Evolutionary conservation across 2,329 filamentous ascomycete genomes (phyloP).

Genomic region (Juglanconis oblonga): DNA sequence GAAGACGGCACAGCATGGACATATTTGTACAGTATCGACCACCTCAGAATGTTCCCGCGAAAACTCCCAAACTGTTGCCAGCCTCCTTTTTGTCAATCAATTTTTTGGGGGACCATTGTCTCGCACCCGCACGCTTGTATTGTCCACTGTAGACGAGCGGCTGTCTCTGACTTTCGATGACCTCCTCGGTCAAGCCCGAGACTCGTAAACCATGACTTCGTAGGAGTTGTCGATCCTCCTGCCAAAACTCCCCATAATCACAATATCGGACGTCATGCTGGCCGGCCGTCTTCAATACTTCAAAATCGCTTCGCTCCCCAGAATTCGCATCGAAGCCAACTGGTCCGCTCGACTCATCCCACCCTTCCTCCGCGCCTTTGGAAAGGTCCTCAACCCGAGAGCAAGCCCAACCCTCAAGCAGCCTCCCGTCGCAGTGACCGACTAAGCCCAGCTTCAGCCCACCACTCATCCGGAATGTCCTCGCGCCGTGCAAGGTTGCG

Average conservation of each 20-base stretch:
- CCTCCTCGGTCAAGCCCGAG: neutral
- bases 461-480: slow-evolving; percentile 81
- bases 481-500: slow-evolving; percentile 66
- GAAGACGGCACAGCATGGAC: neutral
- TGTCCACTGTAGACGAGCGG: neutral
- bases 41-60: neutral
- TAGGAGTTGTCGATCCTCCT: neutral
- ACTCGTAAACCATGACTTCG: slow-evolving; percentile 11
- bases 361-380: neutral
- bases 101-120: neutral
- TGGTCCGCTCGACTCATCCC: neutral
- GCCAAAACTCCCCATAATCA: neutral
- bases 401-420: slow-evolving; percentile 10
- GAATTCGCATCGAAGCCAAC: neutral
- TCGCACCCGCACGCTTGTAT: neutral
- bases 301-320: neutral
- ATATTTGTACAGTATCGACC: neutral
- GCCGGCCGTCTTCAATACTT: neutral
- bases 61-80: neutral
- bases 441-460: slow-evolving; percentile 67
- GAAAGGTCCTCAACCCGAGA: neutral
- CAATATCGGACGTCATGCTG: neutral
- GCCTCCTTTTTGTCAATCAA: neutral
- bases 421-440: slow-evolving; percentile 50
- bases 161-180: neutral